A percentile compares a stretch with the other conserved stretches of the same genome.
Conservation (phyloP, 2,329 filamentous ascomycete genomes). For the Aspergillus candidus region DNA sequence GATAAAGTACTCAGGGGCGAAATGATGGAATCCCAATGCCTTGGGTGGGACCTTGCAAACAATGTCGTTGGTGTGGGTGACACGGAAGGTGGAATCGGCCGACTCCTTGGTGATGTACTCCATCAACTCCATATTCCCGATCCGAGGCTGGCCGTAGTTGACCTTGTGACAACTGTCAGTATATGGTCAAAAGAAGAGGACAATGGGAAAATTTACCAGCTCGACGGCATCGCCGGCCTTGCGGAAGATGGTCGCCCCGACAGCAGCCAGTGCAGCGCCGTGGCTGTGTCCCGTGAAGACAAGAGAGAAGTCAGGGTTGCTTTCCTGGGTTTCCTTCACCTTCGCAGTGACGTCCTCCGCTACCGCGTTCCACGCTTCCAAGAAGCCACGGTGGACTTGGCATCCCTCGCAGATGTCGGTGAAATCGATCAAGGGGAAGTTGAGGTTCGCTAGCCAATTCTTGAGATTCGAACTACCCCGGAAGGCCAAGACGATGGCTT, state of each 20-base stretch:
- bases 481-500: conserved; percentile 30
- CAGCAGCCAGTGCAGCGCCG: conserved; percentile 43
- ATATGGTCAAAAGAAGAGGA: background rate
- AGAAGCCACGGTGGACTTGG: conserved; percentile 40
- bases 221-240: conserved; percentile 33
- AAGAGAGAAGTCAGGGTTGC: conserved; percentile 36
- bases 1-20: conserved; percentile 31
- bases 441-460: conserved; percentile 27
- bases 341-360: conserved; percentile 27
- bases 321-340: conserved; percentile 33
- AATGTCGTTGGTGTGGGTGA: conserved; percentile 29
- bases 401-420: conserved; percentile 40
- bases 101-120: conserved; percentile 25
- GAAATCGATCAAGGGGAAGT: conserved; percentile 17
- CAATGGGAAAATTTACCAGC: conserved; percentile 27
- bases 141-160: conserved; percentile 34
- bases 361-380: conserved; percentile 35
- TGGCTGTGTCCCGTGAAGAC: conserved; percentile 45
- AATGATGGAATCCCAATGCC: conserved; percentile 21
- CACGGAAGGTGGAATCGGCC: conserved; percentile 23
- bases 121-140: conserved; percentile 27
- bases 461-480: conserved; percentile 25
- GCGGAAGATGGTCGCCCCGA: conserved; percentile 41
- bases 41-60: conserved; percentile 28
- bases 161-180: conserved; percentile 19